Conservation (phyloP, 768 basidiomycete species). For the Boletus huronensis region DNA sequence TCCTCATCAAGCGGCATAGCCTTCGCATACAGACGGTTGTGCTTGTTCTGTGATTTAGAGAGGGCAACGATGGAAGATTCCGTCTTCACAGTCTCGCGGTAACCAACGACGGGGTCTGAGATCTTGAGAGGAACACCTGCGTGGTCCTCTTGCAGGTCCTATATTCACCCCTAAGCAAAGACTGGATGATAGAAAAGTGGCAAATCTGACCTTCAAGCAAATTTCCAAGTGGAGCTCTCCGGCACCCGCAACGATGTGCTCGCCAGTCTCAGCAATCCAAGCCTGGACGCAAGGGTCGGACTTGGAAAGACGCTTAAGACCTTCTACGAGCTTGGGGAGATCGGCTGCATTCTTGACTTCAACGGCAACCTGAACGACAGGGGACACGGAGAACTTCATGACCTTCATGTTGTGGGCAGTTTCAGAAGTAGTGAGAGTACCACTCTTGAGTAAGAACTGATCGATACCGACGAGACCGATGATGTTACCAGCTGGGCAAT, state of each 20-base stretch:
- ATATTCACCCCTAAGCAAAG: background rate
- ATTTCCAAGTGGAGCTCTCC: constrained; percentile 99
- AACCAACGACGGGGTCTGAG: constrained; percentile 96
- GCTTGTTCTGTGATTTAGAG: constrained; percentile 99
- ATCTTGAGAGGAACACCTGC: constrained; percentile 99
- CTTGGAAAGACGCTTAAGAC: constrained; percentile 99
- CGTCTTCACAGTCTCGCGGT: constrained; percentile 95
- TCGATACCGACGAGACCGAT: constrained; percentile 99
- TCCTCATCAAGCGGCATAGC: constrained; percentile 94
- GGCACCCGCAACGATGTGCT: constrained; percentile 99
- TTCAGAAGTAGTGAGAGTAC: constrained; percentile 96
- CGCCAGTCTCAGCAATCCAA: constrained; percentile 87
- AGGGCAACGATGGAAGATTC: constrained; percentile 95
- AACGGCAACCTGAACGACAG: constrained; percentile 98
- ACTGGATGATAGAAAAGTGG: background rate
- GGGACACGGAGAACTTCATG: constrained; percentile 99
- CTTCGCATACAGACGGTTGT: constrained; percentile 96
- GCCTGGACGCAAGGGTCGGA: constrained; percentile 99
- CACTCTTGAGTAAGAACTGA: constrained; percentile 99
- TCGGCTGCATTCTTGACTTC: constrained; percentile 99
- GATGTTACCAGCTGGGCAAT: constrained; percentile 99
- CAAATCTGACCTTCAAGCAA: constrained; percentile 79
- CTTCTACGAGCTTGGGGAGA: constrained; percentile 99
- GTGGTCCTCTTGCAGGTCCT: constrained; percentile 99
- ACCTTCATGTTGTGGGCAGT: constrained; percentile 99